These are phyloP conservation scores for Zarea fungicola DNA, from an alignment of 2,329 filamentous ascomycete genomes.

Conservation along the genomic window DNA sequence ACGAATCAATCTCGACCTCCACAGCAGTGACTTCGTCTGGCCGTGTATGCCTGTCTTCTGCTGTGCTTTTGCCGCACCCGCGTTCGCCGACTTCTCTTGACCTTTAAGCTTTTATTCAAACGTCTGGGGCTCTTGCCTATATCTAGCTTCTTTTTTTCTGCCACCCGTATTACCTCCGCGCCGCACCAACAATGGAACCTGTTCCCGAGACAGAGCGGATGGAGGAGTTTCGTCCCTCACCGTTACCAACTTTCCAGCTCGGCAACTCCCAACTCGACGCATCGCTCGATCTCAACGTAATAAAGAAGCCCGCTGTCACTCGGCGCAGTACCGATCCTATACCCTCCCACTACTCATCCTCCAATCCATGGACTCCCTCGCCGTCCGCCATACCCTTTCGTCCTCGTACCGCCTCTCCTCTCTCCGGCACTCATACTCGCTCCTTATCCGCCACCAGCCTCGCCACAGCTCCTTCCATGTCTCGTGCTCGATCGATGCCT, in stretches of 20 bases:
- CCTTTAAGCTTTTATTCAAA: too few relatives aligned
- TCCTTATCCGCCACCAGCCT: slow-evolving; percentile 54
- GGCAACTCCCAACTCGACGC: slow-evolving; percentile 34
- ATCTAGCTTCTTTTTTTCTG: background rate
- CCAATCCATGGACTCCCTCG: slow-evolving; percentile 43
- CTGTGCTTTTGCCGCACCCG: too few relatives aligned
- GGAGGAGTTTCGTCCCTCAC: slow-evolving; percentile 58
- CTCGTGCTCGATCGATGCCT: slow-evolving; percentile 59
- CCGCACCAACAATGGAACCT: slow-evolving; percentile 49
- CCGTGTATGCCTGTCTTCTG: too few relatives aligned
- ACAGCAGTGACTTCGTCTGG: too few relatives aligned
- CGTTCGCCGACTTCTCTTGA: too few relatives aligned
- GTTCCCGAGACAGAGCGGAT: slow-evolving; percentile 64
- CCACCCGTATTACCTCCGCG: background rate
- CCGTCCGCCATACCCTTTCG: slow-evolving; percentile 49
- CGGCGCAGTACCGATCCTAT: slow-evolving; percentile 56
- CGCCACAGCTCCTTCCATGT: slow-evolving; percentile 45
- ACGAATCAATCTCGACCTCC: too few relatives aligned
- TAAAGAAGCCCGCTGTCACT: slow-evolving; percentile 46
- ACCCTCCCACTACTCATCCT: slow-evolving; percentile 50
- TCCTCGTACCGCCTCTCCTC: slow-evolving; percentile 57
- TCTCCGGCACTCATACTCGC: slow-evolving; percentile 51
- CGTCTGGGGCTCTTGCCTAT: too few relatives aligned
- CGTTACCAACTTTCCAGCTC: slow-evolving; percentile 49
- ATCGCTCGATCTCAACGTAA: slow-evolving; percentile 37